phyloP scores from a whole-genome alignment of 345 rosid genomes.

The Syzygium jambos region DNA sequence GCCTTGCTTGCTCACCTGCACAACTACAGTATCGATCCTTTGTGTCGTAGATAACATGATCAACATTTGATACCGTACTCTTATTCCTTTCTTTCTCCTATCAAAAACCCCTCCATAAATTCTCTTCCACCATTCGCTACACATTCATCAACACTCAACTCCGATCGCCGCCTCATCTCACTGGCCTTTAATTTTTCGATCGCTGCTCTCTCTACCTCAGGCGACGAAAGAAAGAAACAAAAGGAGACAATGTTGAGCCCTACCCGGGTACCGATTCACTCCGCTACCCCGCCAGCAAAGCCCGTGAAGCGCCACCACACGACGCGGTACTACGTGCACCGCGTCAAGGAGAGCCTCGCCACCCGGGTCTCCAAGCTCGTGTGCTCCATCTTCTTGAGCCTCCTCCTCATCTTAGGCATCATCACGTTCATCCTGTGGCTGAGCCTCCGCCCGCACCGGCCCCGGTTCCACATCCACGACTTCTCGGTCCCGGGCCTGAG shows the following conservation, averaged over 20 bases:
- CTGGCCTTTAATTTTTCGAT: background rate
- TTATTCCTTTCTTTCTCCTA: slow-evolving; percentile 41
- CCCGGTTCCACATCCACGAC: slow-evolving; percentile 38
- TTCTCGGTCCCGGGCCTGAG: slow-evolving; percentile 44
- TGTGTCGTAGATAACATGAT: background rate
- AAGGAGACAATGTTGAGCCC: slow-evolving; percentile 12
- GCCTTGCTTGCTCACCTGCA: background rate
- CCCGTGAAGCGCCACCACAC: slow-evolving; percentile 25
- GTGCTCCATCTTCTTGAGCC: slow-evolving; percentile 42
- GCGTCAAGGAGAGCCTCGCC: slow-evolving; percentile 60
- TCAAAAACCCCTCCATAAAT: slow-evolving; percentile 1
- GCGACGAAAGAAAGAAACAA: background rate
- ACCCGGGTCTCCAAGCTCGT: slow-evolving; percentile 46
- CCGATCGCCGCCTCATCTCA: background rate
- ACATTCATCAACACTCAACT: slow-evolving; percentile 1
- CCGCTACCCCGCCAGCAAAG: slow-evolving; percentile 1
- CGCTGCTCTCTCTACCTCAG: background rate
- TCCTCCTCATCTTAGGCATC: slow-evolving; percentile 39
- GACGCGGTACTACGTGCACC: slow-evolving; percentile 34
- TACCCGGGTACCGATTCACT: slow-evolving; percentile 10
- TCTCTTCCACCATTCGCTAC: slow-evolving; percentile 9
- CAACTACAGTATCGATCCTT: background rate
- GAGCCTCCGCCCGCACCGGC: slow-evolving; percentile 83
- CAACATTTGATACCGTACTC: background rate
- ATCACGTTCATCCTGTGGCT: slow-evolving; percentile 63